These are phyloP conservation scores for Euphorbia pulcherrima DNA, from an alignment of 345 rosid genomes.

Conservation along the genomic window DNA sequence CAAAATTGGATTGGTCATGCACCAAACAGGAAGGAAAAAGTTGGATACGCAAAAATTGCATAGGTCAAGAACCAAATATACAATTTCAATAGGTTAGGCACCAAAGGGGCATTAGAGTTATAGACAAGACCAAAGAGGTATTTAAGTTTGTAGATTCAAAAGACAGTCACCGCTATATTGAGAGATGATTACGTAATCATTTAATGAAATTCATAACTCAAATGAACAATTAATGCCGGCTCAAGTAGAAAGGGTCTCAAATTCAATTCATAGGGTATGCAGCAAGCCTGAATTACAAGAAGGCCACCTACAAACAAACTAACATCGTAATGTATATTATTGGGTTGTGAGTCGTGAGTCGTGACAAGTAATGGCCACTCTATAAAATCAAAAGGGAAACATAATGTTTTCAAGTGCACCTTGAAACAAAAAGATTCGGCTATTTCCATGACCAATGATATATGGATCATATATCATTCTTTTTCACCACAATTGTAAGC, in stretches of 20 bases:
- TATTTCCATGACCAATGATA: neutral
- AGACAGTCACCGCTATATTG: neutral
- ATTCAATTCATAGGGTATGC: neutral
- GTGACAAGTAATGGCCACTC: neutral
- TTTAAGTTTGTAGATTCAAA: no score
- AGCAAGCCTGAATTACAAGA: no score
- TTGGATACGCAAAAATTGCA: no score
- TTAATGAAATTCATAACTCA: neutral
- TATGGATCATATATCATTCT: neutral
- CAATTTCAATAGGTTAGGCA: no score
- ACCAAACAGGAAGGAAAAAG: no score
- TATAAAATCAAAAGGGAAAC: neutral
- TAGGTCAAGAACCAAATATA: no score
- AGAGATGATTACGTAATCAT: neutral
- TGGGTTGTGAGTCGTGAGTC: neutral
- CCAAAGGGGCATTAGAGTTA: no score
- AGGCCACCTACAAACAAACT: neutral
- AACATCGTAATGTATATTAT: neutral
- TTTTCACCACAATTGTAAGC: neutral
- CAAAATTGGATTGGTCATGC: no score
- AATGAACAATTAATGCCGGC: neutral
- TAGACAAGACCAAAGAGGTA: no score
- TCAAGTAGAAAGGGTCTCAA: neutral
- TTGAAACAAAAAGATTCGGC: conserved; percentile 2
- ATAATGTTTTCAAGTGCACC: neutral